phyloP scores from a whole-genome alignment of 2,329 filamentous ascomycete species.

The Xylaria polymorpha region DNA sequence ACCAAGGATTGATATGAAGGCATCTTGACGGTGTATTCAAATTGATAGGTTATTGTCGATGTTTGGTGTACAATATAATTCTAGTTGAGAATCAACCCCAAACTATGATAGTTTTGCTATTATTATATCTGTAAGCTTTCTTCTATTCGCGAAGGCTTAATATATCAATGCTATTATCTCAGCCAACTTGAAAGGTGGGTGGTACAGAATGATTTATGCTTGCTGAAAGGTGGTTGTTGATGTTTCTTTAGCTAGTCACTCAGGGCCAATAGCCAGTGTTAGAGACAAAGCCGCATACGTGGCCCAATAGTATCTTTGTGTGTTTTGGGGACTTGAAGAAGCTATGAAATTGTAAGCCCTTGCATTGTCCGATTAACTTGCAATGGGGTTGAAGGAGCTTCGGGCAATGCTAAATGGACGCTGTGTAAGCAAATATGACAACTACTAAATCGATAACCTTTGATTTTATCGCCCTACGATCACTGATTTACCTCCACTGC shows the following conservation, averaged over 20 bases:
- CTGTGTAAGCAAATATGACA: too few relatives aligned
- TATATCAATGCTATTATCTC: not conserved
- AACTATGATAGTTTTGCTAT: not conserved
- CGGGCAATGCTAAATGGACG: too few relatives aligned
- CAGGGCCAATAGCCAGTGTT: not conserved
- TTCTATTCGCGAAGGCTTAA: not conserved
- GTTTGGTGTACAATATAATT: not conserved
- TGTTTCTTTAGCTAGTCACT: not conserved
- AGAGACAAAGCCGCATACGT: not conserved
- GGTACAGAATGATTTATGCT: not conserved
- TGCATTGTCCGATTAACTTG: not conserved
- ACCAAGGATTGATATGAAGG: constrained; percentile 31
- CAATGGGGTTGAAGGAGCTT: too few relatives aligned
- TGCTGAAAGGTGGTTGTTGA: not conserved
- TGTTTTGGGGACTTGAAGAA: not conserved
- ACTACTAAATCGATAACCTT: too few relatives aligned
- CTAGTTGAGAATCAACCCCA: not conserved
- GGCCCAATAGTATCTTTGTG: not conserved
- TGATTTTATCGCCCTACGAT: too few relatives aligned
- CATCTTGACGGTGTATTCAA: constrained; percentile 14
- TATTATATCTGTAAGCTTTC: not conserved
- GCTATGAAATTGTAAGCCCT: not conserved
- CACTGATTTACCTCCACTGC: too few relatives aligned
- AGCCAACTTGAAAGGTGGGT: not conserved
- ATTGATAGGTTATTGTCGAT: not conserved